Percentiles rank a stretch among this genome's conserved stretches.
Conservation (phyloP, 805 yeast species). For the Komagataella mondaviorum region DNA sequence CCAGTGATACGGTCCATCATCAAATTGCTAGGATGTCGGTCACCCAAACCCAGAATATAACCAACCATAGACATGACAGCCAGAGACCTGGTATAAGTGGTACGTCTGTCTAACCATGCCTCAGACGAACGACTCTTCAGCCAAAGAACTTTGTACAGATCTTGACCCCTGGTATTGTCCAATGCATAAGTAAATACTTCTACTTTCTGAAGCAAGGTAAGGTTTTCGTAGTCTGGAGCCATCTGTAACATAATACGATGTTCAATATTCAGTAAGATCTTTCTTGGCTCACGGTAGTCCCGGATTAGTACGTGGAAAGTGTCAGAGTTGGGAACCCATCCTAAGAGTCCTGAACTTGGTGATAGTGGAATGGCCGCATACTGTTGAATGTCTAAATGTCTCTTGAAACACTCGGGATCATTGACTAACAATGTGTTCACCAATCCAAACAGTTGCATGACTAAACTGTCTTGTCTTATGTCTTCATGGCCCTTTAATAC, state of each 20-base stretch:
- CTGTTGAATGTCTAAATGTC: constrained; percentile 86
- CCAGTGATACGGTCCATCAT: constrained; percentile 94
- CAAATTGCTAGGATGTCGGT: constrained; percentile 93
- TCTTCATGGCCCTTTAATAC: constrained; percentile 93
- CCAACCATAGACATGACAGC: constrained; percentile 99
- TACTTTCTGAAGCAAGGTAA: constrained; percentile 82
- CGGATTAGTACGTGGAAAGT: constrained; percentile 89
- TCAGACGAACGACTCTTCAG: constrained; percentile 90
- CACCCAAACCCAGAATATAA: constrained; percentile 91
- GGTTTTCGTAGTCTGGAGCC: constrained; percentile 92
- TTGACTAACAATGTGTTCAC: constrained; percentile 81
- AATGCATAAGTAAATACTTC: constrained; percentile 94
- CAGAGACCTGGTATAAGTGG: constrained; percentile 87
- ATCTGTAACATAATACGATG: constrained; percentile 93
- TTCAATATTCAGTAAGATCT: constrained; percentile 81
- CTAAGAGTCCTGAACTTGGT: constrained; percentile 90
- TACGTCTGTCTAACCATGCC: constrained; percentile 95
- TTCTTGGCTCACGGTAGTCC: constrained; percentile 86
- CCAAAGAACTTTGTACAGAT: constrained; percentile 91
- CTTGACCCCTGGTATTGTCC: constrained; percentile 94
- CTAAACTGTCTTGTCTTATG: constrained; percentile 92
- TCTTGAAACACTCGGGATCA: constrained; percentile 91
- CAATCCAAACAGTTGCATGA: constrained; percentile 93
- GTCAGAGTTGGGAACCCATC: constrained; percentile 97
- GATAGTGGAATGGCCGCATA: constrained; percentile 92